Conservation (phyloP, 1,284 basidiomycete species). For the Albatrellus sp. region DNA sequence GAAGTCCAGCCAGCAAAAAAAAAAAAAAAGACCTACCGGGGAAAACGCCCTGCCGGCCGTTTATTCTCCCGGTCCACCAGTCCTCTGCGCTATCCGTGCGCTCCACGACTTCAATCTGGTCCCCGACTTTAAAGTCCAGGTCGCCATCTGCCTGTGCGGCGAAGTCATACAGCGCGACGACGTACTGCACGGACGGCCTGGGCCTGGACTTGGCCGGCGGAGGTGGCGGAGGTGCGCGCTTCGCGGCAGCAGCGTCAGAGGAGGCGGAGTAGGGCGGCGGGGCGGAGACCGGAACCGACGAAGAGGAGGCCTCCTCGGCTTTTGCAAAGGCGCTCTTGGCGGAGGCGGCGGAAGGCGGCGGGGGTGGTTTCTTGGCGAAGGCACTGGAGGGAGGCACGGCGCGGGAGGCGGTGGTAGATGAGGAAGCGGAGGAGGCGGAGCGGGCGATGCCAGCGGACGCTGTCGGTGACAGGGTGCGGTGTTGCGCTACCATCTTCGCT, state of each 20-base stretch:
- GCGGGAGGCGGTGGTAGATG: conserved; percentile 28
- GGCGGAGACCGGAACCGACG: conserved; percentile 27
- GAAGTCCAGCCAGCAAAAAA: not conserved
- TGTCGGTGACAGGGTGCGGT: conserved; percentile 22
- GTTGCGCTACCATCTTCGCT: conserved; percentile 56
- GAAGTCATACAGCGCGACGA: conserved; percentile 94
- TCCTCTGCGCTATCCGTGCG: conserved; percentile 80
- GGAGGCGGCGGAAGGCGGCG: conserved; percentile 26
- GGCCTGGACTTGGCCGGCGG: conserved; percentile 74
- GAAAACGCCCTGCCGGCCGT: conserved; percentile 85
- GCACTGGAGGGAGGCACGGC: conserved; percentile 16
- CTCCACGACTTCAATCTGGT: conserved; percentile 87
- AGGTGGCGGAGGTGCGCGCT: conserved; percentile 80
- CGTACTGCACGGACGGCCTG: conserved; percentile 58
- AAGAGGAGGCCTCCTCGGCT: conserved; percentile 21
- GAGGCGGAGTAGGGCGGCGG: conserved; percentile 48
- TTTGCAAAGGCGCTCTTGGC: conserved; percentile 31
- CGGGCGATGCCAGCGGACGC: conserved; percentile 23
- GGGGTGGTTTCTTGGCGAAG: conserved; percentile 30
- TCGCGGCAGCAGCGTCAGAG: conserved; percentile 29
- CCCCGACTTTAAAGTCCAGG: conserved; percentile 84
- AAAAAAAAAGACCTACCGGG: conserved; percentile 54
- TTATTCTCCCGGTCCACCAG: conserved; percentile 94
- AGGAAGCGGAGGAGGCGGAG: conserved; percentile 17
- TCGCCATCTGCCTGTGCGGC: conserved; percentile 89